These are phyloP conservation scores for Candolleomyces eurysporus DNA, from an alignment of 768 basidiomycete species.

Conservation along the genomic window DNA sequence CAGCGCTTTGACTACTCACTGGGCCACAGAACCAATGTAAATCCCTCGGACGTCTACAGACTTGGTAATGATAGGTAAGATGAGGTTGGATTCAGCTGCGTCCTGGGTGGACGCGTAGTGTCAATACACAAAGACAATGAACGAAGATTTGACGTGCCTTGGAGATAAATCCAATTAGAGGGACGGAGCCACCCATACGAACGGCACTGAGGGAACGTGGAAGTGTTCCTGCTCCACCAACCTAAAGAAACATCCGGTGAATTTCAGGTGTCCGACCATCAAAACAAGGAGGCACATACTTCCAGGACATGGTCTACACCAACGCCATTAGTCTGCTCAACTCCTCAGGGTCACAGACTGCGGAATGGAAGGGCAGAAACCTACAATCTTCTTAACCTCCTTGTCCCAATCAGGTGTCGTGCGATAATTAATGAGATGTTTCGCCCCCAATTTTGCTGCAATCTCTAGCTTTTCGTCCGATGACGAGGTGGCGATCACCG, in stretches of 20 bases:
- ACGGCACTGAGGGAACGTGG: slow-evolving; percentile 38
- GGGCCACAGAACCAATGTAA: slow-evolving; percentile 55
- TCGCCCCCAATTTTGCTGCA: slow-evolving; percentile 50
- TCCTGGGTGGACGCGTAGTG: background rate
- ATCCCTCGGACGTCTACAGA: slow-evolving; percentile 48
- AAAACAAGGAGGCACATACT: background rate
- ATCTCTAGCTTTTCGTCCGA: slow-evolving; percentile 60
- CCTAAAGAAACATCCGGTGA: slow-evolving; percentile 6
- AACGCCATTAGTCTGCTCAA: background rate
- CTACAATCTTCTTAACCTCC: slow-evolving; percentile 44
- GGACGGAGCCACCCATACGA: slow-evolving; percentile 41
- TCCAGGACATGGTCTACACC: background rate
- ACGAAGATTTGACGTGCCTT: slow-evolving; percentile 23
- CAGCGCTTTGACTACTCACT: slow-evolving; percentile 35
- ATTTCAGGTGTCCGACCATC: too few species aligned
- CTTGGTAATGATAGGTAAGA: slow-evolving; percentile 33
- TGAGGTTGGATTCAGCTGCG: slow-evolving; percentile 24
- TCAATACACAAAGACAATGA: background rate
- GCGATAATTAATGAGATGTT: slow-evolving; percentile 62
- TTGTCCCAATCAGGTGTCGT: slow-evolving; percentile 57
- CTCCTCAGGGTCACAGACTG: background rate
- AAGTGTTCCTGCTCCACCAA: slow-evolving; percentile 55
- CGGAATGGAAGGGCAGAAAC: background rate
- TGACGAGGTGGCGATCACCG: slow-evolving; percentile 65
- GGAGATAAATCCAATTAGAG: slow-evolving; percentile 52